Conservation (phyloP, 2,329 filamentous ascomycete genomes). For the Arthrobotrys megalospora region DNA sequence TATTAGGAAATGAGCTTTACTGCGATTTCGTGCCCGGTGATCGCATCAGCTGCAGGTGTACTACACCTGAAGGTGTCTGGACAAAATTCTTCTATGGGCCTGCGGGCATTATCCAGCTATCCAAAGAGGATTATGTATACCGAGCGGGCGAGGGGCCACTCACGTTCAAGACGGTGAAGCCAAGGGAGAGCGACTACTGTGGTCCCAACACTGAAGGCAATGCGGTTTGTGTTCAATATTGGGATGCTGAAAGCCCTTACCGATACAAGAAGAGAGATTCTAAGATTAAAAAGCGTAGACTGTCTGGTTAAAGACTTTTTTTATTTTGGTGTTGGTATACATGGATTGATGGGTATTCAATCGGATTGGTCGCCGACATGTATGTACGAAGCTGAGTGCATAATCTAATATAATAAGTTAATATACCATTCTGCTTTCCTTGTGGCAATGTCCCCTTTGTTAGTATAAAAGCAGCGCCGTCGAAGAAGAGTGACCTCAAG, state of each 20-base stretch:
- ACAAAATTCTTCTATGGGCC: slow-evolving; percentile 21
- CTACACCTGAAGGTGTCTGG: slow-evolving; percentile 18
- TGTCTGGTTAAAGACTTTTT: neutral
- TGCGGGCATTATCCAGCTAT: slow-evolving; percentile 2
- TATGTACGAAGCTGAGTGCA: too few relatives aligned
- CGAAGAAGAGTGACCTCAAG: too few relatives aligned
- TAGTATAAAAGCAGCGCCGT: too few relatives aligned
- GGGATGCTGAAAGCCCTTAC: neutral
- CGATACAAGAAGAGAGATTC: slow-evolving; percentile 15
- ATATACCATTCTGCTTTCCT: too few relatives aligned
- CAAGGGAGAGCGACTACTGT: slow-evolving; percentile 5
- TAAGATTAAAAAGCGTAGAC: neutral
- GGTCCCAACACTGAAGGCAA: neutral
- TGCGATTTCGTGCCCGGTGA: slow-evolving; percentile 4
- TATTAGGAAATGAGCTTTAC: neutral
- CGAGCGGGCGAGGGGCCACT: neutral
- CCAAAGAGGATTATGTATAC: slow-evolving; percentile 10
- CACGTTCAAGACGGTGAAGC: neutral
- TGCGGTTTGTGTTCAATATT: slow-evolving; percentile 18
- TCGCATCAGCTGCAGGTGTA: slow-evolving; percentile 4
- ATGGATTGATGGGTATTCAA: too few relatives aligned
- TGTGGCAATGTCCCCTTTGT: too few relatives aligned
- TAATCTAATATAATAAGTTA: too few relatives aligned
- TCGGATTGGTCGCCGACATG: too few relatives aligned
- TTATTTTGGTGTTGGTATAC: too few relatives aligned